phyloP scores from a whole-genome alignment of 495 filamentous ascomycete genomes.

The Trichoderma virens region DNA sequence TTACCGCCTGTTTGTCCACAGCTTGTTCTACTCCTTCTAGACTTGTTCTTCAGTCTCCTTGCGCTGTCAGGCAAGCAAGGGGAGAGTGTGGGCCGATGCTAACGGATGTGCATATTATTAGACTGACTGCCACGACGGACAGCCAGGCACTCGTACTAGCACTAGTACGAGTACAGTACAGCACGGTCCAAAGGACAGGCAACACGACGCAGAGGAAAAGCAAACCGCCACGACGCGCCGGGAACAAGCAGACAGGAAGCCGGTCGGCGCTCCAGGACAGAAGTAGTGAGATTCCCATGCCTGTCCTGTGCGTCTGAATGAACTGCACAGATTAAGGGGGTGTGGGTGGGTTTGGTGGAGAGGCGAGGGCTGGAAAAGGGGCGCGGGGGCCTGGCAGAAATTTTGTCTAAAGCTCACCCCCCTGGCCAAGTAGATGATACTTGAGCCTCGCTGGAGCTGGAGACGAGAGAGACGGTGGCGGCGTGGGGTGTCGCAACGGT shows the following conservation, averaged over 20 bases:
- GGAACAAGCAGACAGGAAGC: background rate
- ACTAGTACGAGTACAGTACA: no score
- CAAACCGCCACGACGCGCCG: conserved; percentile 4
- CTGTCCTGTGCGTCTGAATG: background rate
- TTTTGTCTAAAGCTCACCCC: background rate
- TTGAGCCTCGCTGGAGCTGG: background rate
- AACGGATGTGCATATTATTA: background rate
- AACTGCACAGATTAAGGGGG: conserved; percentile 6
- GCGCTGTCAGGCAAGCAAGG: background rate
- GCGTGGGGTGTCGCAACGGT: background rate
- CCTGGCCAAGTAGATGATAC: background rate
- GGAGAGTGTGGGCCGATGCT: background rate
- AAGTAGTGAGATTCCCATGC: background rate
- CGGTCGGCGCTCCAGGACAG: background rate
- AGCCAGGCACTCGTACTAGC: background rate
- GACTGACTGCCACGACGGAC: background rate
- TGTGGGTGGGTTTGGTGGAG: conserved; percentile 5
- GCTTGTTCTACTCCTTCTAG: no score
- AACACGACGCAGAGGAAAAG: background rate
- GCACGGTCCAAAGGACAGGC: no score
- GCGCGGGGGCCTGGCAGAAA: conserved; percentile 1
- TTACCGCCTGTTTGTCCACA: no score
- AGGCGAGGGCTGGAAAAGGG: background rate
- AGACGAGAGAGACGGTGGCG: background rate
- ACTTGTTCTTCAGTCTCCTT: no score